A percentile compares a stretch with the other conserved stretches of the same genome.
Conservation (phyloP, 495 filamentous ascomycete species). For the Neurospora discreta region DNA sequence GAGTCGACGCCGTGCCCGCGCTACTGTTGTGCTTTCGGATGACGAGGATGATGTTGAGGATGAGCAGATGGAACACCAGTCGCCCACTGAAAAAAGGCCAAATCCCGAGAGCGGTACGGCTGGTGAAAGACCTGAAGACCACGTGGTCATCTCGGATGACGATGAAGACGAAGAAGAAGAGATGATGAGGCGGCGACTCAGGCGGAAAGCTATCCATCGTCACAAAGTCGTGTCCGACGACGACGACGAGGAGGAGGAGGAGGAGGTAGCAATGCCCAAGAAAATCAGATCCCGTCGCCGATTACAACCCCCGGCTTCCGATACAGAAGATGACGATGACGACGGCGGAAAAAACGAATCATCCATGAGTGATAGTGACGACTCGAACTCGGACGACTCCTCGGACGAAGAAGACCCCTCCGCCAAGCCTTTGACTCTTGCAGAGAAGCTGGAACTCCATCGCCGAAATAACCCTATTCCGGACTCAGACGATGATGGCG, state of each 20-base stretch:
- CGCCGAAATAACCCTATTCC: slow-evolving; percentile 1
- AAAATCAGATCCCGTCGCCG: not conserved
- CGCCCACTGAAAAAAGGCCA: not conserved
- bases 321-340: not conserved
- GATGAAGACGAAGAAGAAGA: not conserved
- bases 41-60: slow-evolving; percentile 8
- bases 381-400: not conserved
- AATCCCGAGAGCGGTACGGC: not conserved
- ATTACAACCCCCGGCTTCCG: not conserved
- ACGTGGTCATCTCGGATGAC: not conserved
- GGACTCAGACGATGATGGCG: slow-evolving; percentile 1
- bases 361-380: not conserved
- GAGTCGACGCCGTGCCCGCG: not conserved
- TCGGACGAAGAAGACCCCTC: not conserved
- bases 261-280: not conserved
- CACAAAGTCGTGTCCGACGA: not conserved
- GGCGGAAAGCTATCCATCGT: not conserved
- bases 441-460: slow-evolving; percentile 9
- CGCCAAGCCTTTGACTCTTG: slow-evolving; percentile 3
- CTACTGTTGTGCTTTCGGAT: slow-evolving; percentile 2
- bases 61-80: not conserved
- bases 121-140: not conserved
- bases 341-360: not conserved
- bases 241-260: not conserved
- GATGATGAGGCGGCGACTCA: not conserved